phyloP scores from a whole-genome alignment of 495 filamentous ascomycete genomes.

The Daldinia grandis region DNA sequence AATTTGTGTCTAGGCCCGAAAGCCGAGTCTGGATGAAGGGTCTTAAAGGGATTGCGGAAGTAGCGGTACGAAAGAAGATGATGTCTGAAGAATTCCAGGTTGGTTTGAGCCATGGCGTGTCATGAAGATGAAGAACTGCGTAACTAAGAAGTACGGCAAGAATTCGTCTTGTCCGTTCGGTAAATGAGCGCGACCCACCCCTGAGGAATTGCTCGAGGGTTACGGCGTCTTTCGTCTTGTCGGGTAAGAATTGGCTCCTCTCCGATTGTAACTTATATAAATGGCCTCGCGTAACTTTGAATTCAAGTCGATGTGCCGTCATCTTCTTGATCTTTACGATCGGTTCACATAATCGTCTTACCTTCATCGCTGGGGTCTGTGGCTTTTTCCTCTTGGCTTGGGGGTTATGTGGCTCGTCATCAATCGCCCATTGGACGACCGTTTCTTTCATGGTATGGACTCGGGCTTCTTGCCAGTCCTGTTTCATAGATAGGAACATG shows the following conservation, averaged over 20 bases:
- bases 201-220: not conserved
- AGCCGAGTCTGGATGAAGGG: not conserved
- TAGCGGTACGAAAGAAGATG: not conserved
- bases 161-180: constrained; percentile 1
- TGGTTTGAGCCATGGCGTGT: constrained; percentile 4
- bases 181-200: not conserved
- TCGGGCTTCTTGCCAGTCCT: constrained; percentile 1
- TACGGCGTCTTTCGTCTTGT: not conserved
- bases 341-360: not conserved
- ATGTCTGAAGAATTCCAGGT: constrained; percentile 1
- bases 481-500: not conserved
- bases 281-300: not conserved
- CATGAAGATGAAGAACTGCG: constrained; percentile 5
- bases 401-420: not conserved
- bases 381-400: not conserved
- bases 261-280: not conserved
- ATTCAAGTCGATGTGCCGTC: not conserved
- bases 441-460: constrained; percentile 4
- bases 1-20: not conserved
- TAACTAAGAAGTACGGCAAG: constrained; percentile 3
- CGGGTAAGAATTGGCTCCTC: not conserved
- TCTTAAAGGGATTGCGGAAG: constrained; percentile 1
- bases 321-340: not conserved
- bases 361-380: not conserved
- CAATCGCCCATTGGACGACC: constrained; percentile 3